Evolutionary conservation across 2,329 filamentous ascomycete species (phyloP).

Genomic region (Pezicula carpinea): DNA sequence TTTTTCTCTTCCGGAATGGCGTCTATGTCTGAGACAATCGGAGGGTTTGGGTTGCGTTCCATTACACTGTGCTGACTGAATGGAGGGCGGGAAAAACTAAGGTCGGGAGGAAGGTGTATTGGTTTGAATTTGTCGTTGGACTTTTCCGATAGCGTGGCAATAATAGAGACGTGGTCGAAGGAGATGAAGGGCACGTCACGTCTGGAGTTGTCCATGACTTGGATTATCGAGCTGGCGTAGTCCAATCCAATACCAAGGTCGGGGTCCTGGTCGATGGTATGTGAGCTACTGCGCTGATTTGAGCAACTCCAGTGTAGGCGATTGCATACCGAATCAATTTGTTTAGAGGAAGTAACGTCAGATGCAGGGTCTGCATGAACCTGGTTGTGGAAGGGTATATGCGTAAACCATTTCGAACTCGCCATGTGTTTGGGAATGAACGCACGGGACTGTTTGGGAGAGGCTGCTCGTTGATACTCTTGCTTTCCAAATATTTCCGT

Average conservation of each 20-base stretch:
- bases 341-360: too few relatives aligned
- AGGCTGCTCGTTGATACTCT: constrained; percentile 38
- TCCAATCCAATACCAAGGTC: constrained; percentile 22
- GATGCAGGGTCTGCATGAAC: too few relatives aligned
- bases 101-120: constrained; percentile 11
- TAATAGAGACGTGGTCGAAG: constrained; percentile 11
- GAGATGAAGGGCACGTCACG: constrained; percentile 15
- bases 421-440: background rate
- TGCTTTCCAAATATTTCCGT: constrained; percentile 48
- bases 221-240: constrained; percentile 18
- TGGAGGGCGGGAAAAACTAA: constrained; percentile 7
- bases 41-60: background rate
- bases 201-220: constrained; percentile 11
- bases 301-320: too few relatives aligned
- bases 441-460: background rate
- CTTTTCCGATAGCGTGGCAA: constrained; percentile 7
- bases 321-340: too few relatives aligned
- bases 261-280: background rate
- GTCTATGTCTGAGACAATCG: constrained; percentile 8
- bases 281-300: too few relatives aligned
- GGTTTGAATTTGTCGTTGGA: constrained; percentile 6
- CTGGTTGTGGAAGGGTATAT: too few relatives aligned
- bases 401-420: too few relatives aligned
- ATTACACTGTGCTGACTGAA: constrained; percentile 6
- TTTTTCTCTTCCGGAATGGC: constrained; percentile 4